phyloP scores from a whole-genome alignment of 768 basidiomycete genomes.

The Boletus subcaerulescens region DNA sequence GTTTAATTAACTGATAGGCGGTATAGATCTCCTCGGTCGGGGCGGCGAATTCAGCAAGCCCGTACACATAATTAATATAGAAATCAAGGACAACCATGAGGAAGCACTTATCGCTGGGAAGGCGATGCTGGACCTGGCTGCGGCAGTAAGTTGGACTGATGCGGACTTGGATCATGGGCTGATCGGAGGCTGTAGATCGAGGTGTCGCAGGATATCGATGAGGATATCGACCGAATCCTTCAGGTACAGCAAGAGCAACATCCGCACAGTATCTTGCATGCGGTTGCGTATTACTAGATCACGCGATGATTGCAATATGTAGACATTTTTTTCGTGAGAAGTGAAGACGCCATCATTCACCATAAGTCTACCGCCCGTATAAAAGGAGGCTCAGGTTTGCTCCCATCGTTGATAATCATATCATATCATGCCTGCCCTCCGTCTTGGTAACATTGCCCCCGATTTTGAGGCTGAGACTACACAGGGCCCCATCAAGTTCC shows the following conservation, averaged over 20 bases:
- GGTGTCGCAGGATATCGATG: constrained; percentile 79
- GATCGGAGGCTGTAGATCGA: constrained; percentile 63
- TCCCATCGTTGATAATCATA: constrained; percentile 11
- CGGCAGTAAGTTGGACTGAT: constrained; percentile 59
- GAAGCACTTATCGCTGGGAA: constrained; percentile 95
- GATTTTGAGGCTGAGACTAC: constrained; percentile 93
- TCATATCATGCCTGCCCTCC: constrained; percentile 48
- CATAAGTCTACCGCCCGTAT: constrained; percentile 11
- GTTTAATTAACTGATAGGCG: constrained; percentile 11
- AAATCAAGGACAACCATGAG: constrained; percentile 99
- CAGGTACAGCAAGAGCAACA: constrained; percentile 82
- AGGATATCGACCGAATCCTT: constrained; percentile 86
- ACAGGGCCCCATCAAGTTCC: constrained; percentile 82
- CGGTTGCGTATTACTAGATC: constrained; percentile 82
- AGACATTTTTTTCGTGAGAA: constrained; percentile 51
- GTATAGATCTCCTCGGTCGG: constrained; percentile 73
- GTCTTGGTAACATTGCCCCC: constrained; percentile 86
- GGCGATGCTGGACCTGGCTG: constrained; percentile 89
- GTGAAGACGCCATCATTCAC: constrained; percentile 51
- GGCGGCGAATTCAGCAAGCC: constrained; percentile 93
- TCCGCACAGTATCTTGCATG: constrained; percentile 88
- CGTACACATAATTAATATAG: constrained; percentile 95
- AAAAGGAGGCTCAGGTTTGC: constrained; percentile 1
- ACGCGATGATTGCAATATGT: constrained; percentile 24
- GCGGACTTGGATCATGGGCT: constrained; percentile 4